Conservation (phyloP, 176 grass and related monocot species). For the Dendrocalamus sinicus region DNA sequence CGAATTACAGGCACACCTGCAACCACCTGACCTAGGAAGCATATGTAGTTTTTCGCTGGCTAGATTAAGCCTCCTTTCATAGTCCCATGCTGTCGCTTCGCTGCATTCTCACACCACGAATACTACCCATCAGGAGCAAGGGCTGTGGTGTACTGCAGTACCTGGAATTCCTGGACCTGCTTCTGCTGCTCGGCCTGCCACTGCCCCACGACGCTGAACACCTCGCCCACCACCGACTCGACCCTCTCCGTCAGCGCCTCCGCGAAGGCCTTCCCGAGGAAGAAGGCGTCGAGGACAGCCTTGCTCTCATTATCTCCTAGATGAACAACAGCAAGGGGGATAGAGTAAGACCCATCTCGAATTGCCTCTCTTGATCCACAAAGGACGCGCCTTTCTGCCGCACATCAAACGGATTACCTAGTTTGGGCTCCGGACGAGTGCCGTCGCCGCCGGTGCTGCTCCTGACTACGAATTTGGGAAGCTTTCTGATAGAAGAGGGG, state of each 20-base stretch:
- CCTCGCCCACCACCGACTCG: slow-evolving; percentile 79
- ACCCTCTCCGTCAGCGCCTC: slow-evolving; percentile 83
- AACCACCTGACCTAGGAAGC: neutral
- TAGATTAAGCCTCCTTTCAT: neutral
- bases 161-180: slow-evolving; percentile 85
- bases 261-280: slow-evolving; percentile 90
- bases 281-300: slow-evolving; percentile 87
- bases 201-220: slow-evolving; percentile 82
- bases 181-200: slow-evolving; percentile 98
- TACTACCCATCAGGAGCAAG: neutral
- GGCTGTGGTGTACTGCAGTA: neutral
- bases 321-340: neutral
- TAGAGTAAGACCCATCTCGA: slow-evolving; percentile 4
- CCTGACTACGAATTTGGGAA: slow-evolving; percentile 11
- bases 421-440: slow-evolving; percentile 42
- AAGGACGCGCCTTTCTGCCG: neutral
- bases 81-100: neutral
- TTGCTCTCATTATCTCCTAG: slow-evolving; percentile 82
- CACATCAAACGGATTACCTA: slow-evolving; percentile 43
- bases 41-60: neutral
- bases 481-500: neutral
- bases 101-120: neutral
- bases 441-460: slow-evolving; percentile 43
- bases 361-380: neutral
- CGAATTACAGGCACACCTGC: neutral